A percentile compares a stretch with the other conserved stretches of the same genome.
Evolutionary conservation across 148 eudicot genomes (phyloP).

Genomic region (Cornus suecica): DNA sequence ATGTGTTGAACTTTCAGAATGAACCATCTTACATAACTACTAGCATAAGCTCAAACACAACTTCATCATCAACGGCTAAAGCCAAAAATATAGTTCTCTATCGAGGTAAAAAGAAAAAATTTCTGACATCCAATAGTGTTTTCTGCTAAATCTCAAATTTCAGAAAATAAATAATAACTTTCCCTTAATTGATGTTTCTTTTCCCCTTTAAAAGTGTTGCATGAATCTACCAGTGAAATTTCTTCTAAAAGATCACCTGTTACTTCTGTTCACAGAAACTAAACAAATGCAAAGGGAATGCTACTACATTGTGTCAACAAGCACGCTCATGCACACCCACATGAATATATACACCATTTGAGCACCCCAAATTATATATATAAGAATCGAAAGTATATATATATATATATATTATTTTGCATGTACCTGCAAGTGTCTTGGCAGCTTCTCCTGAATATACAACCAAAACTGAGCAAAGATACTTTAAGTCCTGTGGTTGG

Average conservation of each 20-base stretch:
- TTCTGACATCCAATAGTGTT: too few relatives aligned
- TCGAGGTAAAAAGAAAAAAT: not conserved
- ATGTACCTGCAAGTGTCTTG: slow-evolving; percentile 66
- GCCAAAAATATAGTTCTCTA: not conserved
- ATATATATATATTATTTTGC: not conserved
- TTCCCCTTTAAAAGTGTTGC: not conserved
- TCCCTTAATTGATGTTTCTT: not conserved
- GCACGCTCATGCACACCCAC: not conserved
- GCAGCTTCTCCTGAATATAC: slow-evolving; percentile 86
- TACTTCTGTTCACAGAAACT: not conserved
- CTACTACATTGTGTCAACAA: not conserved
- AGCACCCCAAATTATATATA: not conserved
- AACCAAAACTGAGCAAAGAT: slow-evolving; percentile 84
- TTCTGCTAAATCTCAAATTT: too few relatives aligned
- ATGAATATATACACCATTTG: too few relatives aligned
- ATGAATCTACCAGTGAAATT: not conserved
- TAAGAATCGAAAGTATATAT: not conserved
- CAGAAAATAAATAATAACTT: too few relatives aligned
- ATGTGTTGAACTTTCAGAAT: too few relatives aligned
- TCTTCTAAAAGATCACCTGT: not conserved
- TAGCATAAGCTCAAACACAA: too few relatives aligned
- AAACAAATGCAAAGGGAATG: not conserved
- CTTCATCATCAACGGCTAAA: too few relatives aligned
- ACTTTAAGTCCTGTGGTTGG: slow-evolving; percentile 80
- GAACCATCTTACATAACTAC: too few relatives aligned